A percentile compares a stretch with the other conserved stretches of the same genome.
These are phyloP conservation scores for Scleroderma citrinum DNA, from an alignment of 768 basidiomycete genomes.

Conservation along the genomic window DNA sequence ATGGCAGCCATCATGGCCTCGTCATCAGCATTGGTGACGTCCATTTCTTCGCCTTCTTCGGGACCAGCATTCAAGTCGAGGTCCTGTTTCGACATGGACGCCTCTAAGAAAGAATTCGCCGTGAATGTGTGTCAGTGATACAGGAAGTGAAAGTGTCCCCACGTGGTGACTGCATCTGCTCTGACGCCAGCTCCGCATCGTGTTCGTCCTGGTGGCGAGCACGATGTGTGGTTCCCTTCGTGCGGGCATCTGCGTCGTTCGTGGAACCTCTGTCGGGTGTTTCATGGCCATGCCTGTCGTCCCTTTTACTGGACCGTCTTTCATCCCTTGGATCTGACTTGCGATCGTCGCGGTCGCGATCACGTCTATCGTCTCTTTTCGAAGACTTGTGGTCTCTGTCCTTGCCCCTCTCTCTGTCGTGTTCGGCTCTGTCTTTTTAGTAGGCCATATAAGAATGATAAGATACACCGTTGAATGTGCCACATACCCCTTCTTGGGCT, in stretches of 20 bases:
- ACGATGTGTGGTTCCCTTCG: constrained; percentile 18
- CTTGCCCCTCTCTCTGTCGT: constrained; percentile 28
- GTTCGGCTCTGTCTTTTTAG: constrained; percentile 30
- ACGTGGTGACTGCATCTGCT: constrained; percentile 11
- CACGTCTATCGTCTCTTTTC: constrained; percentile 29
- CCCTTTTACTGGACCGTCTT: constrained; percentile 28
- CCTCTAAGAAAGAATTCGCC: constrained; percentile 7
- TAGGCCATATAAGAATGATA: neutral
- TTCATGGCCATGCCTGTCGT: constrained; percentile 37
- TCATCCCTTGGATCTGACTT: constrained; percentile 27
- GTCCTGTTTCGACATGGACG: constrained; percentile 24
- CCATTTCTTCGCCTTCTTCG: constrained; percentile 48
- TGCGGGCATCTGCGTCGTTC: constrained; percentile 21
- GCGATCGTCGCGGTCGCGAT: constrained; percentile 25
- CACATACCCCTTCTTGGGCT: constrained; percentile 30
- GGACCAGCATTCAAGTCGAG: constrained; percentile 39
- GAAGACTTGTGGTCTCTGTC: constrained; percentile 35
- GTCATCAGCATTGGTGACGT: constrained; percentile 59
- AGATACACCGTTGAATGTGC: neutral
- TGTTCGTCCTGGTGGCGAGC: constrained; percentile 13
- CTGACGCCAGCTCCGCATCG: constrained; percentile 8
- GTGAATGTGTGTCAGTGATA: neutral
- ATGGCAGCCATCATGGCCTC: constrained; percentile 85
- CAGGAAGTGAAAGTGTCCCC: neutral
- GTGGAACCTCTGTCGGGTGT: constrained; percentile 32